phyloP scores from a whole-genome alignment of 441 rosid species.

The Mallotus japonicus region DNA sequence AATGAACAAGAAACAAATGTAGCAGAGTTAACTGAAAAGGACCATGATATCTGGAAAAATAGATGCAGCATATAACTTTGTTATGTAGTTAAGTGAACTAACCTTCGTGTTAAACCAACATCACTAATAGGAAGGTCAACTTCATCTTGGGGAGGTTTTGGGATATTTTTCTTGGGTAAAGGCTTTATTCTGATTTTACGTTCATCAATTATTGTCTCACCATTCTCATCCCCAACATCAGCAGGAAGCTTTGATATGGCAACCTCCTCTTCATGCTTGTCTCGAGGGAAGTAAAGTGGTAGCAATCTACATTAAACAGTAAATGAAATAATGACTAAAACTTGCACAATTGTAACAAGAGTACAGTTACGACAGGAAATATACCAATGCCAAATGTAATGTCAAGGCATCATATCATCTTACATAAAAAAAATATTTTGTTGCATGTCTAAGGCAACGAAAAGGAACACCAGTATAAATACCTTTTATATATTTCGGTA shows the following conservation, averaged over 20 bases:
- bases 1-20: background rate
- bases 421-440: conserved; percentile 6
- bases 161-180: conserved; percentile 69
- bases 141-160: conserved; percentile 65
- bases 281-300: conserved; percentile 98
- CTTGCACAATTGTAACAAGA: background rate
- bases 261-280: conserved; percentile 91
- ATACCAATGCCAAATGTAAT: conserved; percentile 6
- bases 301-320: conserved; percentile 61
- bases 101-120: conserved; percentile 93
- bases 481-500: conserved; percentile 24
- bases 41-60: background rate
- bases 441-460: conserved; percentile 9
- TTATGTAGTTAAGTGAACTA: conserved; percentile 27
- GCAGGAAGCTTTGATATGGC: conserved; percentile 95
- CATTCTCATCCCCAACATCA: conserved; percentile 99
- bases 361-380: background rate
- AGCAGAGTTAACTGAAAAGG: background rate
- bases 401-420: conserved; percentile 15
- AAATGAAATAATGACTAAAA: conserved; percentile 24
- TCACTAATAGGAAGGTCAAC: conserved; percentile 74
- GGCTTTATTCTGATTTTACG: conserved; percentile 97
- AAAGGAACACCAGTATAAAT: conserved; percentile 9
- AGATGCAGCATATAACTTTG: background rate
- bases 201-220: conserved; percentile 93